Evolutionary conservation across 495 filamentous ascomycete species (phyloP), one percentile per base, ranked within the genome.

Genomic region (Clohesyomyces aquaticus): DNA sequence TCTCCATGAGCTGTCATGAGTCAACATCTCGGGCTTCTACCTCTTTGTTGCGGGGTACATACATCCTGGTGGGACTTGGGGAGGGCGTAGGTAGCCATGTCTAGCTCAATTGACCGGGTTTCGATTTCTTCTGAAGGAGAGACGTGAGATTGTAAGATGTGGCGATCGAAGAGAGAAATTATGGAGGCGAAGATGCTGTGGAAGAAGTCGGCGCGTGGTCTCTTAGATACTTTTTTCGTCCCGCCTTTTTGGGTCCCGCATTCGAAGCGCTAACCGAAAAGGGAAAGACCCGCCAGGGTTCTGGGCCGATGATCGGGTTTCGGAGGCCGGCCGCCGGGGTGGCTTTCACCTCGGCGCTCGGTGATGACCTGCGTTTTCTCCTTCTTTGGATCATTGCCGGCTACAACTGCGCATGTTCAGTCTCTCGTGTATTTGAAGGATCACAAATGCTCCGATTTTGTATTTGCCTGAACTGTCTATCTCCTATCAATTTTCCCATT

Each of bases 61-160:
- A 96, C 92, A 74, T 91, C 86, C 83, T 89, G 86, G 83, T 98
- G 93, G 77, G 88, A 80, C 77, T 91, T 80, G 50, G 93, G 86
- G 68, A 98, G 88, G 75, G 94, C 88, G 78, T 98, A 98, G 74
- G 84, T 80, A 60, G 67, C 29, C 69, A 71, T 71, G 23, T 1
- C 63, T 35, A 22, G 11, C 6, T 55, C 48, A 61, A 57, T 66
- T 66, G 19, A 18, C 18, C 29, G 48, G 14, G 26, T 38, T 38
- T 14, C 14, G 41, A 25, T 35, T 6, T n/a, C 18, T 21, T 55
- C 6, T 38, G 32, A 55, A 23, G 29, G 16, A 47, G 4, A 48
- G 55, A 27, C 46, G 21, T 18, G 42, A 32, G 29, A 2, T 18
- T 26, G 19, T 6, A 26, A 19, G 48, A 28, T 48, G 55, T 32